phyloP scores from a whole-genome alignment of 177 flowering plant genomes.

The Vitis hybrid region DNA sequence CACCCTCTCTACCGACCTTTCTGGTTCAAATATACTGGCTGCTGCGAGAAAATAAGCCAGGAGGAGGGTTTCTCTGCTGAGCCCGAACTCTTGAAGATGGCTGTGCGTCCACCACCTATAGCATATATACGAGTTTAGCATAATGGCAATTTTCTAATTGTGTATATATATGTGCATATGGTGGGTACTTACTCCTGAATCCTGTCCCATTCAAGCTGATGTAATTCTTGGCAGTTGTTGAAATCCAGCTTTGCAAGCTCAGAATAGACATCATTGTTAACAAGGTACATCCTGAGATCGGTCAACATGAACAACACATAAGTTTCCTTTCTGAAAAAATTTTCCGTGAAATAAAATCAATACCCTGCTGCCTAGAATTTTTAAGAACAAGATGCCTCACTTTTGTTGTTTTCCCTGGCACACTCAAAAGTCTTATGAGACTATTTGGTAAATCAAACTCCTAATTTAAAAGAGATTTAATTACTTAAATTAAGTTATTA shows the following conservation, averaged over 20 bases:
- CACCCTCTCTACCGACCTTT: conserved; percentile 52
- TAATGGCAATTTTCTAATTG: too few species aligned
- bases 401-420: too few species aligned
- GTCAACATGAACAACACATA: neutral
- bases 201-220: conserved; percentile 58
- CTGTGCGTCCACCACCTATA: conserved; percentile 69
- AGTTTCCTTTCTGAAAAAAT: too few species aligned
- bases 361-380: too few species aligned
- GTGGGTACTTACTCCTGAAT: conserved; percentile 54
- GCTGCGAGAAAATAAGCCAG: conserved; percentile 60
- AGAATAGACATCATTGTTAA: conserved; percentile 67
- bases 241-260: conserved; percentile 82
- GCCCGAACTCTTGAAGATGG: conserved; percentile 43
- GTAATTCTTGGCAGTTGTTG: conserved; percentile 67
- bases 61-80: conserved; percentile 43
- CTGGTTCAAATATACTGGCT: conserved; percentile 67
- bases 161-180: too few species aligned
- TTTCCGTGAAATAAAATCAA: too few species aligned
- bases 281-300: conserved; percentile 65
- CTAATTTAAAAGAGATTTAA: too few species aligned
- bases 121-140: neutral
- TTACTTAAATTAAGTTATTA: too few species aligned
- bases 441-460: too few species aligned
- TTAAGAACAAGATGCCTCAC: too few species aligned
- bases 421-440: too few species aligned